Conservation (phyloP, 78 protist species). For the Dictyostelium intermedium region DNA sequence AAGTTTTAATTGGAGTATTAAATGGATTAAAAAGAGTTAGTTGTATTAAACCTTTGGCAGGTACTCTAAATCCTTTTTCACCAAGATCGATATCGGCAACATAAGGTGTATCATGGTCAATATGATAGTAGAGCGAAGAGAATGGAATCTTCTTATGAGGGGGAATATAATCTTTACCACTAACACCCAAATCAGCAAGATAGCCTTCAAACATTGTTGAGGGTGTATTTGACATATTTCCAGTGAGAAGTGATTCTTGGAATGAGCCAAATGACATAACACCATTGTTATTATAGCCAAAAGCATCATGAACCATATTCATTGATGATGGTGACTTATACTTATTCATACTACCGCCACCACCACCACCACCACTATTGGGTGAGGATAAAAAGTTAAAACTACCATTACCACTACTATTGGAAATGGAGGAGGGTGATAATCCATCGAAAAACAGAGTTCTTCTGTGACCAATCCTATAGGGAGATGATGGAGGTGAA, state of each 20-base stretch:
- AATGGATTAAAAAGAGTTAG: conserved; percentile 57
- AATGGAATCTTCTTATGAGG: conserved; percentile 71
- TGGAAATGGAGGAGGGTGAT: not conserved
- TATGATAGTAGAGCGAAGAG: conserved; percentile 56
- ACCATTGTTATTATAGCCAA: not conserved
- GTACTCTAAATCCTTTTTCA: conserved; percentile 48
- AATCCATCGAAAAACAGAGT: conserved; percentile 52
- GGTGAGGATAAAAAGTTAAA: not conserved
- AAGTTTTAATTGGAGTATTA: conserved; percentile 59
- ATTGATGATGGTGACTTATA: not conserved
- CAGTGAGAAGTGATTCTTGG: conserved; percentile 57
- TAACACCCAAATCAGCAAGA: conserved; percentile 42
- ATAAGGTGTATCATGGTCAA: conserved; percentile 69
- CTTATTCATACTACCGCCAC: not conserved
- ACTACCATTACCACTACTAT: not conserved
- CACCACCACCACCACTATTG: not conserved
- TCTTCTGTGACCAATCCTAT: conserved; percentile 38
- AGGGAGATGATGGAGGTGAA: conserved; percentile 65
- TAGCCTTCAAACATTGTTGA: conserved; percentile 66
- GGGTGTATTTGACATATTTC: conserved; percentile 74
- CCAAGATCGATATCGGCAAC: conserved; percentile 57
- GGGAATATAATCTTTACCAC: conserved; percentile 70
- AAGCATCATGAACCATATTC: not conserved
- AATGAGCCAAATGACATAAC: conserved; percentile 58
- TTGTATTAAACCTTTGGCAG: conserved; percentile 56